Percentiles rank a stretch among this genome's conserved stretches.
Evolutionary conservation across 257 asterid genomes (phyloP).

Genomic region (Solanum phureja): DNA sequence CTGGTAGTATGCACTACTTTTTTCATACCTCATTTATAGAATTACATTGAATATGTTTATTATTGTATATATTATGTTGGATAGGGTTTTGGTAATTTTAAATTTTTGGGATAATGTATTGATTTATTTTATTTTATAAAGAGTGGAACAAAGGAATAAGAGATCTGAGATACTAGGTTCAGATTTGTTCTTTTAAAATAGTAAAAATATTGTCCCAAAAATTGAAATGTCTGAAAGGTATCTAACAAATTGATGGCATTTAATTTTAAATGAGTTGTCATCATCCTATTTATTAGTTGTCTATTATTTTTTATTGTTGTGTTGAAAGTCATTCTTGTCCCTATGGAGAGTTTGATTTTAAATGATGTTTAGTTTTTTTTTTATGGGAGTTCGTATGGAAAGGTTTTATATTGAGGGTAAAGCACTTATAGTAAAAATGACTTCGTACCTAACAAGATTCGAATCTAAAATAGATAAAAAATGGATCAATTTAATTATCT

Average conservation of each 20-base stretch:
- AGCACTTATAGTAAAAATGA: not conserved
- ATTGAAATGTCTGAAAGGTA: not conserved
- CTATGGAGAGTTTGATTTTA: not conserved
- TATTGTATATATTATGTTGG: not conserved
- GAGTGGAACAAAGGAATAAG: not conserved
- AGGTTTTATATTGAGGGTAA: not conserved
- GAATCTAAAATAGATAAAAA: not conserved
- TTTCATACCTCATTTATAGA: accelerated
- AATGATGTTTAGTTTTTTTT: not conserved
- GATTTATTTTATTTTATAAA: not conserved
- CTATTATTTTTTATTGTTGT: not conserved
- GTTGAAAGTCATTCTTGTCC: not conserved
- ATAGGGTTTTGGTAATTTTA: not conserved
- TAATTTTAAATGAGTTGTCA: not conserved
- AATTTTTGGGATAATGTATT: not conserved
- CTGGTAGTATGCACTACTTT: not conserved
- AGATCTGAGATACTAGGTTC: conserved; percentile 1
- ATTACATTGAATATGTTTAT: not conserved
- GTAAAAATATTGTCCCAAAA: not conserved
- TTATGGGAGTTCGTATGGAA: accelerated
- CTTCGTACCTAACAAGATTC: not conserved
- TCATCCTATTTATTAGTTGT: not conserved
- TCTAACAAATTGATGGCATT: not conserved
- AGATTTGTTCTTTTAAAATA: not conserved
- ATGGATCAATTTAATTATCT: too few species aligned